Percentiles rank a stretch among this genome's conserved stretches.
phyloP scores from a whole-genome alignment of 345 rosid genomes.

The Lepidium aucheri region DNA sequence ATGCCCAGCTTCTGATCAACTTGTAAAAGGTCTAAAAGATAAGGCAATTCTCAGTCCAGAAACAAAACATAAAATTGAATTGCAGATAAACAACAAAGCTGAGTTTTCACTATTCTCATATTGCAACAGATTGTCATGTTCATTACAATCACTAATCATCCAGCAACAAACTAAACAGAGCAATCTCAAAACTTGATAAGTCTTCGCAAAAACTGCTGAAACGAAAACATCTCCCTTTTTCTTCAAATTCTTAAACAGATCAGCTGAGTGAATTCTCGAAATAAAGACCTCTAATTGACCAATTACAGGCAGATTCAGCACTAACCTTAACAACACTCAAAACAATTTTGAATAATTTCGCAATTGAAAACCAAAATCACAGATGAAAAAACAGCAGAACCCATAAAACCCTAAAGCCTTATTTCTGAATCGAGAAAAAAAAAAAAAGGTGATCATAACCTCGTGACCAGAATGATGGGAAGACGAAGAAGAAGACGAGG shows the following conservation, averaged over 20 bases:
- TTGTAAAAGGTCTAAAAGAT: slow-evolving; percentile 65
- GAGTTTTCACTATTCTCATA: not conserved
- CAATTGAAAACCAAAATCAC: slow-evolving; percentile 9
- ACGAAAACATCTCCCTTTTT: not conserved
- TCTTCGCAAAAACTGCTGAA: not conserved
- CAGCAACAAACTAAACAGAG: not conserved
- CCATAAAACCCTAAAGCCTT: not conserved
- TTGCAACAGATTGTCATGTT: not conserved
- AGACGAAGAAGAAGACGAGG: slow-evolving; percentile 60
- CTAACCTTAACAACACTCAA: not conserved
- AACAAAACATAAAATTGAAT: not conserved
- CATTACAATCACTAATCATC: not conserved
- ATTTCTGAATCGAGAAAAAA: not conserved
- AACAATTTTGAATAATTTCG: not conserved
- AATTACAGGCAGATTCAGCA: not conserved
- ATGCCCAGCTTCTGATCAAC: slow-evolving; percentile 95
- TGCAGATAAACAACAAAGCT: not conserved
- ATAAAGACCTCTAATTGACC: not conserved
- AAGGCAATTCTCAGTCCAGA: not conserved
- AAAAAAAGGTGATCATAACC: slow-evolving; percentile 27
- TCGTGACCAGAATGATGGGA: slow-evolving; percentile 78
- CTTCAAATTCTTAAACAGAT: not conserved
- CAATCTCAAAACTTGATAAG: not conserved
- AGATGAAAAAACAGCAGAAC: not conserved
- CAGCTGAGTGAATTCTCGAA: not conserved